A percentile compares a stretch with the other conserved stretches of the same genome.
These are phyloP conservation scores for Xylaria sp. DNA, from an alignment of 2,329 filamentous ascomycete genomes.

Conservation along the genomic window DNA sequence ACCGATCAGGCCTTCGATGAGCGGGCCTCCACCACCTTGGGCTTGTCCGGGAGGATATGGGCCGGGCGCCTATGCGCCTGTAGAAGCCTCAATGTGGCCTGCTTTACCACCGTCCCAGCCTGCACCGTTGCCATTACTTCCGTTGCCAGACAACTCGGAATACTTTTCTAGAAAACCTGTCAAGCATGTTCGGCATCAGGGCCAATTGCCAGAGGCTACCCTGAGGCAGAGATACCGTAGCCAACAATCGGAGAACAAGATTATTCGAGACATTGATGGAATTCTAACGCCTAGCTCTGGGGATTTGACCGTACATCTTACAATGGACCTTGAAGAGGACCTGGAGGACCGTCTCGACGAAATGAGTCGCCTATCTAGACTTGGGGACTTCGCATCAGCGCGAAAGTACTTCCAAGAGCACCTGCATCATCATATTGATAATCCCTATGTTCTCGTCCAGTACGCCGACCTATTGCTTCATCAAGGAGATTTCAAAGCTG, in stretches of 20 bases:
- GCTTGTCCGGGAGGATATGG: constrained; percentile 24
- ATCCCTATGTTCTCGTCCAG: constrained; percentile 45
- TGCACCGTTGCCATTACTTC: constrained; percentile 6
- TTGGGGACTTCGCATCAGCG: constrained; percentile 45
- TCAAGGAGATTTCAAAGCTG: constrained; percentile 45
- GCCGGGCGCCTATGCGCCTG: constrained; percentile 3
- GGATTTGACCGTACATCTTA: constrained; percentile 42
- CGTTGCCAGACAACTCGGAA: not conserved
- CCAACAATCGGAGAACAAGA: constrained; percentile 4
- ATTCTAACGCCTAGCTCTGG: constrained; percentile 35
- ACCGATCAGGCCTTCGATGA: constrained; percentile 14
- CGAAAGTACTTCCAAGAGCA: constrained; percentile 40
- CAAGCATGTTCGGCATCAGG: constrained; percentile 27
- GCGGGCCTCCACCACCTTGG: constrained; percentile 18
- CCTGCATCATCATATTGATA: constrained; percentile 41
- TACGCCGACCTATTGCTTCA: constrained; percentile 47
- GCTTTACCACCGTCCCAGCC: constrained; percentile 20
- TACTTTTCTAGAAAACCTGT: not conserved
- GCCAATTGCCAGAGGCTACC: not conserved
- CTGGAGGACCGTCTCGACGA: constrained; percentile 45
- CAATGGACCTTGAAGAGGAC: constrained; percentile 42
- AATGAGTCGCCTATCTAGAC: constrained; percentile 42
- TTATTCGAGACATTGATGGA: constrained; percentile 30
- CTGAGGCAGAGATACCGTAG: not conserved
- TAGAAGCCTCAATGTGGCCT: constrained; percentile 11